Evolutionary conservation across 352 stramenopile genomes (phyloP), one percentile per base, ranked within the genome.

Genomic region (Pythium chondricola): DNA sequence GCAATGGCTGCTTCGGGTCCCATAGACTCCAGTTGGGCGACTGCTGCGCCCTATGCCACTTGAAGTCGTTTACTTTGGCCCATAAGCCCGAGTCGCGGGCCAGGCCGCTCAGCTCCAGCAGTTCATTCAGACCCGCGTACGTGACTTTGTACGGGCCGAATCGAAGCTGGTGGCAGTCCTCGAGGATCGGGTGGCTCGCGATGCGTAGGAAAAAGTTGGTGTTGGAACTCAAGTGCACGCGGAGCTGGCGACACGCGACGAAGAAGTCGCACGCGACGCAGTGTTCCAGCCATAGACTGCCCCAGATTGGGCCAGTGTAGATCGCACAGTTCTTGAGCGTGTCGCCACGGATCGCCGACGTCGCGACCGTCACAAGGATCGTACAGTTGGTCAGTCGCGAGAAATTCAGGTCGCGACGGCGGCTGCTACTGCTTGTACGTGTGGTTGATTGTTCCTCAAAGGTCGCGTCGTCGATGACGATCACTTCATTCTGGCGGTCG

Each of bases 11-110:
- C 40, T 76, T 83, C 7, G 70, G 62, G 33, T 84, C 63, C 22
- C 83, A 64, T 14, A 90, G 45, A 30, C 52, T 74, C 86, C 86
- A 96, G 55, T 96, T 85, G 5, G 86, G 86, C 54, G 82, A 95
- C 49, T 88, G 71, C 58, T 94, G 84, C 39, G 74, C 51, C 29
- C 83, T 76, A 48, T 93, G 84, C 86, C 87, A 96, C 63, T 95
- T 93, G 62, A 96, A 96, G 55, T 96, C 87, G 47, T 96, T 92
- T 43, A 96, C 87, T 45, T 95, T 85, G 13, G 76, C 66, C 83
- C 83, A 96, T 4, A 94, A 61, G 0, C 74, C 74, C 18, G 59
- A 71, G 44, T 89, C 71, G 35, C 71, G 71, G 4, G 42, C 43
- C 42, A 94, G 54, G 0, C 71, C 69, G 21, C 79, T 56, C 18